Percentiles rank a stretch among this genome's conserved stretches.
phyloP scores from a whole-genome alignment of 441 rosid genomes.

The Mallotus japonicus region DNA sequence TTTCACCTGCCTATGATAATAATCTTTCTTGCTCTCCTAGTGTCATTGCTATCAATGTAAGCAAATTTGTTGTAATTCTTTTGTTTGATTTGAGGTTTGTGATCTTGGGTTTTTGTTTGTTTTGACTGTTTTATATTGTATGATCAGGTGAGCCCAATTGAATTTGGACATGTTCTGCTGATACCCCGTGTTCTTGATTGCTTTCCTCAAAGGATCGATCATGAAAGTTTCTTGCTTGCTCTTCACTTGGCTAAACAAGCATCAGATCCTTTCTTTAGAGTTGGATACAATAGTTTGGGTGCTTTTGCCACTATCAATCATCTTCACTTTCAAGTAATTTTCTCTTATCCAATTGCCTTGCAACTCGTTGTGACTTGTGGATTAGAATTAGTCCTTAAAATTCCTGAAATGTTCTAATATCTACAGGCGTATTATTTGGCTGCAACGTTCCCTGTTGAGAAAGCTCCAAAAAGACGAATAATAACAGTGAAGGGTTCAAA shows the following conservation, averaged over 20 bases:
- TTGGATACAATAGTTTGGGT: conserved; percentile 88
- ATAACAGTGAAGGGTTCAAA: conserved; percentile 26
- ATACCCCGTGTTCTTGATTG: conserved; percentile 70
- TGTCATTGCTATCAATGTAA: conserved; percentile 78
- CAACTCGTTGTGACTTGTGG: neutral
- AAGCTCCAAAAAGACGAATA: conserved; percentile 50
- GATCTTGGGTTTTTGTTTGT: neutral
- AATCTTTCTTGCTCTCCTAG: conserved; percentile 33
- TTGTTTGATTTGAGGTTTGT: neutral
- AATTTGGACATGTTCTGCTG: conserved; percentile 78
- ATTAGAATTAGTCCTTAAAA: neutral
- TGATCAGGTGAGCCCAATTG: conserved; percentile 79
- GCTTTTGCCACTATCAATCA: conserved; percentile 88
- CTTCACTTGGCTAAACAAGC: conserved; percentile 66
- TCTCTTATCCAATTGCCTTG: neutral
- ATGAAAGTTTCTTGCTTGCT: conserved; percentile 64
- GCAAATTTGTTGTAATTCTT: neutral
- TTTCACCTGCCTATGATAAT: conserved; percentile 19
- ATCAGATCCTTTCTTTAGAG: conserved; percentile 63
- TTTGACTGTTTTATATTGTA: neutral
- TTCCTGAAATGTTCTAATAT: neutral
- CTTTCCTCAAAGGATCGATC: conserved; percentile 83
- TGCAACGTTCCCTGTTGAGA: conserved; percentile 71
- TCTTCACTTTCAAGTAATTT: conserved; percentile 74
- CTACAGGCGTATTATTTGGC: conserved; percentile 76